These are phyloP conservation scores for Strobilomyces dryophilus DNA, from an alignment of 768 basidiomycete species.

Conservation along the genomic window DNA sequence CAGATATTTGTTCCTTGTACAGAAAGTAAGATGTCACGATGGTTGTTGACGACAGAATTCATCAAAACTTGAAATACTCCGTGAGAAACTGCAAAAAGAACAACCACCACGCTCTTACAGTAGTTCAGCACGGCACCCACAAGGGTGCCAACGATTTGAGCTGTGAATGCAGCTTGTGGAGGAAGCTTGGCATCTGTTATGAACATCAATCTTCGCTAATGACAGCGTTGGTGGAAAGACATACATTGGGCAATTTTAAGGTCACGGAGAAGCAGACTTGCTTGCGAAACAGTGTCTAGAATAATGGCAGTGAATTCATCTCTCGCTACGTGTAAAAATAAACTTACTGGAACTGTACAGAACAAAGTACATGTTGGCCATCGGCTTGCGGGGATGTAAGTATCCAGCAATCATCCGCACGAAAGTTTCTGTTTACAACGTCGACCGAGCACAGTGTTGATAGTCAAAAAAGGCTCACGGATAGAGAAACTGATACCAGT, in stretches of 20 bases:
- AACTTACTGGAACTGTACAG: slow-evolving; percentile 45
- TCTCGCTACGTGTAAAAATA: slow-evolving; percentile 9
- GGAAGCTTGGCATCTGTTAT: slow-evolving; percentile 48
- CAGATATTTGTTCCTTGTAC: slow-evolving; percentile 47
- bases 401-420: slow-evolving; percentile 37
- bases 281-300: slow-evolving; percentile 49
- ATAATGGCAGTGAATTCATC: slow-evolving; percentile 36
- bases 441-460: not conserved
- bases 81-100: not conserved
- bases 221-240: not conserved
- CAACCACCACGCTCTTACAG: slow-evolving; percentile 21
- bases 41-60: slow-evolving; percentile 52
- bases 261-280: slow-evolving; percentile 51
- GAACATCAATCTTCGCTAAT: slow-evolving; percentile 35
- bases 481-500: slow-evolving; percentile 29
- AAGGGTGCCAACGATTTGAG: slow-evolving; percentile 53
- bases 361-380: slow-evolving; percentile 42
- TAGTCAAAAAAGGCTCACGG: slow-evolving; percentile 14
- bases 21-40: slow-evolving; percentile 47
- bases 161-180: slow-evolving; percentile 59
- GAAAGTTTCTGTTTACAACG: slow-evolving; percentile 20
- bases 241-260: slow-evolving; percentile 41
- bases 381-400: slow-evolving; percentile 34
- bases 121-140: slow-evolving; percentile 49
- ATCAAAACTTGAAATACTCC: slow-evolving; percentile 44